Percentiles rank a stretch among this genome's conserved stretches.
These are phyloP conservation scores for Vaccinium corymbosum DNA, from an alignment of 148 eudicot species.

Conservation along the genomic window DNA sequence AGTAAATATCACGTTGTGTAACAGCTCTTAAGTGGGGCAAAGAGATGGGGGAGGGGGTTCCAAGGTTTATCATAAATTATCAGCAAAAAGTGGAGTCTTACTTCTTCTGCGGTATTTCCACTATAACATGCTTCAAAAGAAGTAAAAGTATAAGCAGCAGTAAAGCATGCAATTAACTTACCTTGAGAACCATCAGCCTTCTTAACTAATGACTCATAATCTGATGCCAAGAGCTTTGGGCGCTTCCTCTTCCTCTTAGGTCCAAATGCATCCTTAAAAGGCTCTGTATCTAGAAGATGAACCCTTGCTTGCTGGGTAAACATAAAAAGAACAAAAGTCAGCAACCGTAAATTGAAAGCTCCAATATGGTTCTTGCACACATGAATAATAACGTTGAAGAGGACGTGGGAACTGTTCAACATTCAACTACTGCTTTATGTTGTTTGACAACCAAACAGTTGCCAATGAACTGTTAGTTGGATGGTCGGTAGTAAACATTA, in stretches of 20 bases:
- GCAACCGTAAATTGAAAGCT: neutral
- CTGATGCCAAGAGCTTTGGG: constrained; percentile 61
- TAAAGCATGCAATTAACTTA: constrained; percentile 22
- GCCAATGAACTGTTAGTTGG: neutral
- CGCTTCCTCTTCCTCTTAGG: constrained; percentile 77
- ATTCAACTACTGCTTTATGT: neutral
- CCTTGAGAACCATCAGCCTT: constrained; percentile 84
- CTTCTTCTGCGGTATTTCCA: neutral
- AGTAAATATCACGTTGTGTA: neutral
- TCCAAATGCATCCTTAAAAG: constrained; percentile 82
- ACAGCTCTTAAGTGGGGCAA: neutral
- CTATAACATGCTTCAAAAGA: neutral
- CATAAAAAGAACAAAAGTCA: constrained; percentile 12
- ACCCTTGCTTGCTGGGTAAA: constrained; percentile 64
- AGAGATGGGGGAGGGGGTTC: neutral
- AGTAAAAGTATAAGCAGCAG: neutral
- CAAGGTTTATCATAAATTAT: neutral
- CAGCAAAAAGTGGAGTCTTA: neutral
- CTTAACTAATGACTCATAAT: constrained; percentile 63
- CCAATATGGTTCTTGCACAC: neutral
- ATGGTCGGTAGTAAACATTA: too few species aligned
- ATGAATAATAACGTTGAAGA: neutral
- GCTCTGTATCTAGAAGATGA: constrained; percentile 82
- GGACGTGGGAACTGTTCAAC: neutral
- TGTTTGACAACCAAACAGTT: neutral